A percentile compares a stretch with the other conserved stretches of the same genome.
Evolutionary conservation across 2,329 filamentous ascomycete genomes (phyloP).

Genomic region (Neonectria faginata): DNA sequence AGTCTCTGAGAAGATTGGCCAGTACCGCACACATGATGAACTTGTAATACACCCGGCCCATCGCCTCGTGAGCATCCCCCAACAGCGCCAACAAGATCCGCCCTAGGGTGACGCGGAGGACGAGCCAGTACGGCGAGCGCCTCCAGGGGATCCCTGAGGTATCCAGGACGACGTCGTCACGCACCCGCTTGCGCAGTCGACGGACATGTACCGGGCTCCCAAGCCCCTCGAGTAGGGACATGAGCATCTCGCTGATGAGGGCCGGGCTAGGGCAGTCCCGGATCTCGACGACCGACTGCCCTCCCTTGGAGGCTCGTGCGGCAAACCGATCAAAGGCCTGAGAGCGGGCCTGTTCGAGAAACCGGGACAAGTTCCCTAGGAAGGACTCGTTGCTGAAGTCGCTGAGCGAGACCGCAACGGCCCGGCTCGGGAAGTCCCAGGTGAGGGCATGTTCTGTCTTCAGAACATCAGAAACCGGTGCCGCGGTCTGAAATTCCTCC

Average conservation of each 20-base stretch:
- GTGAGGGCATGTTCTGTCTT: slow-evolving; percentile 61
- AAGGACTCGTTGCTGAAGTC: slow-evolving; percentile 53
- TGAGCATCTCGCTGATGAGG: slow-evolving; percentile 69
- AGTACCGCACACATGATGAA: slow-evolving; percentile 64
- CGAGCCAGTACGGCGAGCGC: slow-evolving; percentile 70
- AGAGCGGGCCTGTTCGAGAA: slow-evolving; percentile 67
- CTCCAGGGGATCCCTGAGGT: slow-evolving; percentile 68
- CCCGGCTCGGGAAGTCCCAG: slow-evolving; percentile 71
- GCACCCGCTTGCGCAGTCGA: slow-evolving; percentile 66
- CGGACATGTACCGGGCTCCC: slow-evolving; percentile 55
- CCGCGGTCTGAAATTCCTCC: slow-evolving; percentile 71
- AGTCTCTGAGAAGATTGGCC: slow-evolving; percentile 58
- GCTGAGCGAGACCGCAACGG: slow-evolving; percentile 58
- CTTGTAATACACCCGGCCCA: slow-evolving; percentile 65
- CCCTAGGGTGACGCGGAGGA: slow-evolving; percentile 68
- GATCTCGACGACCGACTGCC: slow-evolving; percentile 59
- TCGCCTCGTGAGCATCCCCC: slow-evolving; percentile 34
- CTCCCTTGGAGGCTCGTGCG: slow-evolving; percentile 64
- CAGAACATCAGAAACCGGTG: slow-evolving; percentile 63
- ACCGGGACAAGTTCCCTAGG: slow-evolving; percentile 58
- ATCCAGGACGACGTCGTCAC: slow-evolving; percentile 70
- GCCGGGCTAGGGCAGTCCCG: slow-evolving; percentile 69
- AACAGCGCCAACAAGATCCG: slow-evolving; percentile 61
- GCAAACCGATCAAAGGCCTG: slow-evolving; percentile 66
- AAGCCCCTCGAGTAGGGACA: slow-evolving; percentile 68